A percentile compares a stretch with the other conserved stretches of the same genome.
Conservation (phyloP, 2,329 filamentous ascomycete species). For the Saccharata proteae region DNA sequence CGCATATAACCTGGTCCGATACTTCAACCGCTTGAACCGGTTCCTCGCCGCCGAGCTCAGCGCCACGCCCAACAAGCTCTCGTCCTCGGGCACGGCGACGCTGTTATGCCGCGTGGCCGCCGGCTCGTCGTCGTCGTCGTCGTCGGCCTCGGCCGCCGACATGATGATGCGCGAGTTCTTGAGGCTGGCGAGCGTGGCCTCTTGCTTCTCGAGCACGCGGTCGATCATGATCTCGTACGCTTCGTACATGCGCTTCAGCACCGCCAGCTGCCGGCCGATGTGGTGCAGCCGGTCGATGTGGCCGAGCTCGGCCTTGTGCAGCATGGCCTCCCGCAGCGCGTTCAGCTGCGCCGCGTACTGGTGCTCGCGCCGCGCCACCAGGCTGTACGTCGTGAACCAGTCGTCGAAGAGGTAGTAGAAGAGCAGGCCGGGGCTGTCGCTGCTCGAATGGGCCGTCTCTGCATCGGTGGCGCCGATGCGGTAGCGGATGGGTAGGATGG, state of each 20-base stretch:
- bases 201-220: constrained; percentile 40
- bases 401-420: constrained; percentile 60
- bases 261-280: constrained; percentile 48
- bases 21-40: constrained; percentile 47
- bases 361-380: constrained; percentile 38
- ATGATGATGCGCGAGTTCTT: constrained; percentile 29
- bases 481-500: constrained; percentile 32
- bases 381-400: constrained; percentile 46
- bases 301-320: constrained; percentile 34
- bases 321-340: constrained; percentile 41
- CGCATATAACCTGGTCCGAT: constrained; percentile 48
- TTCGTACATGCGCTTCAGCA: constrained; percentile 48
- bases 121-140: constrained; percentile 13
- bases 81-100: constrained; percentile 17
- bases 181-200: constrained; percentile 29
- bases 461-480: constrained; percentile 32
- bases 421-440: constrained; percentile 46
- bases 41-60: constrained; percentile 39
- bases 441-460: constrained; percentile 33
- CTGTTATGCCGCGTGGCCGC: constrained; percentile 22
- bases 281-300: constrained; percentile 44
- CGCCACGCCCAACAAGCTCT: constrained; percentile 31
- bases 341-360: constrained; percentile 38
- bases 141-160: constrained; percentile 8
- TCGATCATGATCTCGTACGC: constrained; percentile 49